Conservation (phyloP, 2,329 filamentous ascomycete species). For the Leptographium radiaticola region DNA sequence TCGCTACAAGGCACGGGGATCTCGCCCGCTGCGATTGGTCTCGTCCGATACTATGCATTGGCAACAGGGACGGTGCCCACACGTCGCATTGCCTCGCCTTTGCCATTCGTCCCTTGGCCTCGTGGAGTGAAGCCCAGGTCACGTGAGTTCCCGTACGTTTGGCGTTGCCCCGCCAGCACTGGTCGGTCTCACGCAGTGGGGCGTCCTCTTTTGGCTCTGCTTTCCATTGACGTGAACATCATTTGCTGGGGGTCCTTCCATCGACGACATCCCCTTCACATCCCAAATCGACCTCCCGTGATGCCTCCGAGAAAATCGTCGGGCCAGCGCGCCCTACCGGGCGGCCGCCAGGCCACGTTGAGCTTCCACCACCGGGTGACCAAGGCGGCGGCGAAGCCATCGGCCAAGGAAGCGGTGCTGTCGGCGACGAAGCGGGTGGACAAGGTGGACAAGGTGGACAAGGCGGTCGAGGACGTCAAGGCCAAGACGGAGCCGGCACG, state of each 20-base stretch:
- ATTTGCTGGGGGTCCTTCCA: no score
- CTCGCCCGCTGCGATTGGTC: no score
- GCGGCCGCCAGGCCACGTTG: constrained; percentile 39
- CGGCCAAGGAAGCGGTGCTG: constrained; percentile 30
- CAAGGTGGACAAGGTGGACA: neutral
- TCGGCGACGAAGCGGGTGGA: constrained; percentile 2
- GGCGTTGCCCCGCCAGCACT: constrained; percentile 41
- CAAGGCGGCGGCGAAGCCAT: constrained; percentile 30
- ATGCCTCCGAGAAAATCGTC: constrained; percentile 39
- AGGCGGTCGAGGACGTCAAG: neutral
- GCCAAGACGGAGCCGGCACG: neutral
- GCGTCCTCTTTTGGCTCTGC: no score
- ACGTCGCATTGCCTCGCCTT: no score
- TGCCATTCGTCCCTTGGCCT: no score
- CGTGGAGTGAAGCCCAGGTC: constrained; percentile 12
- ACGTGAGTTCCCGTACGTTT: constrained; percentile 36
- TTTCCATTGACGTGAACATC: neutral
- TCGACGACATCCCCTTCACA: no score
- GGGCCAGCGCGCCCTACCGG: constrained; percentile 12
- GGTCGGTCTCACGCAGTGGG: neutral
- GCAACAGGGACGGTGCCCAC: no score
- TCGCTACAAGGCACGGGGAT: no score
- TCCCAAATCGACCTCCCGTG: no score
- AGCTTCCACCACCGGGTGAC: constrained; percentile 46
- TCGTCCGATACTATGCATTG: no score